Percentiles rank a stretch among this genome's conserved stretches.
These are phyloP conservation scores for Paraleonurus japonicus DNA, from an alignment of 257 asterid genomes.

Conservation along the genomic window DNA sequence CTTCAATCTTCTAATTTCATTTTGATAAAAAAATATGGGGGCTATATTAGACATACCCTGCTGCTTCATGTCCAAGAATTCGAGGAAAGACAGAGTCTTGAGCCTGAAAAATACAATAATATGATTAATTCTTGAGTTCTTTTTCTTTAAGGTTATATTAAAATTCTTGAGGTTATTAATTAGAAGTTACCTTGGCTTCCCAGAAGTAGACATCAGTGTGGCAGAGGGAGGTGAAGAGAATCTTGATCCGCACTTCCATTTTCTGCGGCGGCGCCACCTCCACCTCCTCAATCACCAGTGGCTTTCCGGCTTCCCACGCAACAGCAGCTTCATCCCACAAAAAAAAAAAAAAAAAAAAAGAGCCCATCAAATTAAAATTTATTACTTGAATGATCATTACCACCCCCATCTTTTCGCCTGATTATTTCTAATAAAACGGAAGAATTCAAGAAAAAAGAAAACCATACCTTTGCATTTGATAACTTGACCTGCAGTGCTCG, in stretches of 20 bases:
- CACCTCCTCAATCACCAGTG: conserved; percentile 68
- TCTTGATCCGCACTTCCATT: conserved; percentile 73
- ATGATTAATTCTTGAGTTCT: no score
- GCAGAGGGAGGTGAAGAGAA: conserved; percentile 70
- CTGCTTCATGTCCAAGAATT: conserved; percentile 80
- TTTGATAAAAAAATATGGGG: no score
- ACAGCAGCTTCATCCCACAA: conserved; percentile 46
- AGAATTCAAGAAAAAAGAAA: background rate
- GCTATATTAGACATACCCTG: conserved; percentile 89
- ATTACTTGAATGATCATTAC: background rate
- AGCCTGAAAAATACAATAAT: conserved; percentile 39
- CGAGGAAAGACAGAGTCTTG: conserved; percentile 78
- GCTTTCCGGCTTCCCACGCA: conserved; percentile 74
- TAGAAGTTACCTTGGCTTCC: conserved; percentile 65
- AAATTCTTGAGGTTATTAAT: background rate
- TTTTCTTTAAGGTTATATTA: no score
- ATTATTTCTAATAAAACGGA: background rate
- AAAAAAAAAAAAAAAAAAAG: no score
- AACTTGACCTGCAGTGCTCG: conserved; percentile 51
- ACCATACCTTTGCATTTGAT: conserved; percentile 66
- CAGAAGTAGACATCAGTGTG: conserved; percentile 77
- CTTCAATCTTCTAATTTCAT: no score
- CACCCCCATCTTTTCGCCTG: background rate
- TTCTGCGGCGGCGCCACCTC: conserved; percentile 84
- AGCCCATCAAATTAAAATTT: background rate